Evolutionary conservation across 2,329 filamentous ascomycete species (phyloP).

Genomic region (Phialocephala subalpina): DNA sequence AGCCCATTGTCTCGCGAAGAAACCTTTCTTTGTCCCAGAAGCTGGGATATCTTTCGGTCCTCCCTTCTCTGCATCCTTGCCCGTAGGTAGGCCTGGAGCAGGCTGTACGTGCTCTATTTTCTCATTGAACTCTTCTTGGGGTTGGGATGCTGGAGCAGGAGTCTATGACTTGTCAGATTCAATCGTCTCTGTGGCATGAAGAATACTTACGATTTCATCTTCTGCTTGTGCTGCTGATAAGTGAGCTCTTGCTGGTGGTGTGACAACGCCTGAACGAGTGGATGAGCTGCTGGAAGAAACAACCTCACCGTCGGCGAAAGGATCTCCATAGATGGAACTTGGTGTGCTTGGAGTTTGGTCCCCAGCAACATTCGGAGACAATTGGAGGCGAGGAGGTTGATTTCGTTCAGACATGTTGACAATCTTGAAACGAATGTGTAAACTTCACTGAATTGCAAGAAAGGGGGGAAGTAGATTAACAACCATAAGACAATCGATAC

Average conservation of each 20-base stretch:
- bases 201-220: constrained; percentile 3
- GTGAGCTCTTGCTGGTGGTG: not conserved
- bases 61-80: not conserved
- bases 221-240: not conserved
- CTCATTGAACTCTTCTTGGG: constrained; percentile 10
- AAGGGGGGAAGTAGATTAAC: not conserved
- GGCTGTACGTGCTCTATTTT: constrained; percentile 1
- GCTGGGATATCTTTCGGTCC: not conserved
- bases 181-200: not conserved
- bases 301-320: constrained; percentile 10
- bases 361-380: not conserved
- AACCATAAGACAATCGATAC: not conserved
- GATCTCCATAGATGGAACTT: not conserved
- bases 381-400: not conserved
- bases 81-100: not conserved
- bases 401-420: constrained; percentile 1
- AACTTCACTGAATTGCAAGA: not conserved
- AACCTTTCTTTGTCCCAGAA: constrained; percentile 3
- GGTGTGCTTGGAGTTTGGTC: not conserved
- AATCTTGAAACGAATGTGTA: not conserved
- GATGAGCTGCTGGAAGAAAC: constrained; percentile 1
- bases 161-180: constrained; percentile 9
- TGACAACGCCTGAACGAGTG: not conserved
- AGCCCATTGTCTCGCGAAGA: constrained; percentile 18
- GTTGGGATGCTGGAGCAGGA: not conserved